These are phyloP conservation scores for Talaromyces sp. DNA, from an alignment of 2,329 filamentous ascomycete species.

Conservation along the genomic window DNA sequence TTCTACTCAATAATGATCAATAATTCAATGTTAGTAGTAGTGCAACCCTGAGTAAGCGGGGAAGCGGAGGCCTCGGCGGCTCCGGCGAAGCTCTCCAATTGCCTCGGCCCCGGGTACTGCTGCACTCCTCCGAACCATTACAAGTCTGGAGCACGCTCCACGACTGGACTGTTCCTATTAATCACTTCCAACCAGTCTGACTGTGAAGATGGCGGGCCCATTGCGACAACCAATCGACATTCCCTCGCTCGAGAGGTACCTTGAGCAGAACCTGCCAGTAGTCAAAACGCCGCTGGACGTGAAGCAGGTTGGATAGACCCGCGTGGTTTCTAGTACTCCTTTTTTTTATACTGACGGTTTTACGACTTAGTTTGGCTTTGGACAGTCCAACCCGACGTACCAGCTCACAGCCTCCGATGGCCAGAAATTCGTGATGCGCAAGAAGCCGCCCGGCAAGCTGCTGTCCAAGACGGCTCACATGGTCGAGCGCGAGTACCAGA, in stretches of 20 bases:
- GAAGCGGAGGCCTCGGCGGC: background rate
- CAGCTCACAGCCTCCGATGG: constrained; percentile 70
- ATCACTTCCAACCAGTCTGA: background rate
- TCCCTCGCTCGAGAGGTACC: constrained; percentile 70
- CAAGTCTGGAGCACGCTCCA: background rate
- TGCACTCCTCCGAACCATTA: background rate
- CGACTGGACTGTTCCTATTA: background rate
- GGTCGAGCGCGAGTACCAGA: constrained; percentile 90
- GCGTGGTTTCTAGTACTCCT: too few species aligned
- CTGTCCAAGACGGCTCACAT: constrained; percentile 92
- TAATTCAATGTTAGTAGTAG: too few species aligned
- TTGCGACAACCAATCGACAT: constrained; percentile 90
- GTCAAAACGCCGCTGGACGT: constrained; percentile 79
- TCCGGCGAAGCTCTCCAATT: background rate
- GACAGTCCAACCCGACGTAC: constrained; percentile 96
- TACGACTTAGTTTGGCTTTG: constrained; percentile 77
- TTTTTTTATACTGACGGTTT: background rate
- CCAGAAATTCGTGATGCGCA: constrained; percentile 79
- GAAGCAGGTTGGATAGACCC: constrained; percentile 64
- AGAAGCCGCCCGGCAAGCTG: constrained; percentile 94
- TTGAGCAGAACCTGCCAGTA: constrained; percentile 70
- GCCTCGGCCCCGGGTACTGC: background rate
- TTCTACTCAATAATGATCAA: too few species aligned
- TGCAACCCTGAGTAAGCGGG: background rate
- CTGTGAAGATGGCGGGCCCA: constrained; percentile 65